Conservation (phyloP, 2,329 filamentous ascomycete species). For the Boeremia lycopersici region DNA sequence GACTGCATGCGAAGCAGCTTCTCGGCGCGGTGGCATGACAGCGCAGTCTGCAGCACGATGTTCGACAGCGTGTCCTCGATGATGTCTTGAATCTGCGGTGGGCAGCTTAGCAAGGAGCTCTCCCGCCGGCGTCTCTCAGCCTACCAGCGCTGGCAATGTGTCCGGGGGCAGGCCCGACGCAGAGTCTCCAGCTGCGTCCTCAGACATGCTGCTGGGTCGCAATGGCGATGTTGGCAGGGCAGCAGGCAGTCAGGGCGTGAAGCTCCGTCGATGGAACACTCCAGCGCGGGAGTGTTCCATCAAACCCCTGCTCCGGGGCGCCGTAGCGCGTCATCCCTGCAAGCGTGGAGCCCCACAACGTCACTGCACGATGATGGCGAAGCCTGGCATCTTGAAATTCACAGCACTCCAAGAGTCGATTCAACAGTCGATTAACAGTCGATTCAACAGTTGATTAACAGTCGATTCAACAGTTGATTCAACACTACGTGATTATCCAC, state of each 20-base stretch:
- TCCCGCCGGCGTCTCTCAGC: slow-evolving; percentile 15
- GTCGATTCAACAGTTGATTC: too few relatives aligned
- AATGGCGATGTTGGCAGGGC: slow-evolving; percentile 20
- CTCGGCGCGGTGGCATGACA: slow-evolving; percentile 78
- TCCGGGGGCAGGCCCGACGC: slow-evolving; percentile 36
- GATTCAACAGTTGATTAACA: too few relatives aligned
- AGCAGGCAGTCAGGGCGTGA: slow-evolving; percentile 16
- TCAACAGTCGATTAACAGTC: too few relatives aligned
- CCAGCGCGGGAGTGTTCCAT: slow-evolving; percentile 6
- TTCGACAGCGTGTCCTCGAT: slow-evolving; percentile 79
- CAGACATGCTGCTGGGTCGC: slow-evolving; percentile 43
- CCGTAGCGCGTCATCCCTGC: slow-evolving; percentile 14
- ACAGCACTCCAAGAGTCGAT: too few relatives aligned
- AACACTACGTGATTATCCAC: too few relatives aligned
- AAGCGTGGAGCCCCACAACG: slow-evolving; percentile 9
- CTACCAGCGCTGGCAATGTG: slow-evolving; percentile 42
- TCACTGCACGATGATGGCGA: background rate
- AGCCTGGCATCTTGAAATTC: too few relatives aligned
- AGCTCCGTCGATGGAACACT: slow-evolving; percentile 17
- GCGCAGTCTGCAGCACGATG: slow-evolving; percentile 74
- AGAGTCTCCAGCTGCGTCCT: slow-evolving; percentile 39
- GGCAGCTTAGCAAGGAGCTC: slow-evolving; percentile 34
- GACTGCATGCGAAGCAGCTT: slow-evolving; percentile 72
- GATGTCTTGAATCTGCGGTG: slow-evolving; percentile 52
- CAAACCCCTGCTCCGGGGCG: slow-evolving; percentile 12